A percentile compares a stretch with the other conserved stretches of the same genome.
Conservation (phyloP, 2,329 filamentous ascomycete genomes). For the Alternaria conjuncta region DNA sequence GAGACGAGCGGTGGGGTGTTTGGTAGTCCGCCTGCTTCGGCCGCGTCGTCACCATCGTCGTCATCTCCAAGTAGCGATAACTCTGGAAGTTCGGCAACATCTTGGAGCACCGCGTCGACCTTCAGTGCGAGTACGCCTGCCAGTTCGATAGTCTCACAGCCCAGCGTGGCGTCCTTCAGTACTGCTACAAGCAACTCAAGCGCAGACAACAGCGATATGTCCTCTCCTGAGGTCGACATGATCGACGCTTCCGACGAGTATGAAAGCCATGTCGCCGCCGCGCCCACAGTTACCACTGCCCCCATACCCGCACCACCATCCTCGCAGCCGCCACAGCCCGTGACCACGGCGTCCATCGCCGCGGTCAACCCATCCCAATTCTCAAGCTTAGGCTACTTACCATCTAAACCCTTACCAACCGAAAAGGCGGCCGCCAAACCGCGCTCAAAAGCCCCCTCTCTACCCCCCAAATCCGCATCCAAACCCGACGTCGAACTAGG, state of each 20-base stretch:
- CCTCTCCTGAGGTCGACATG: background rate
- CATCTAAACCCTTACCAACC: background rate
- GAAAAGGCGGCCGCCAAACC: background rate
- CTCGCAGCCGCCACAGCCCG: background rate
- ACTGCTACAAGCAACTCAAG: background rate
- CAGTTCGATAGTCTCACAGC: background rate
- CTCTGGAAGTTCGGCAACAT: background rate
- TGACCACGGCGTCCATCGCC: background rate
- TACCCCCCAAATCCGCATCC: background rate
- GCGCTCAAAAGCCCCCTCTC: rapidly evolving
- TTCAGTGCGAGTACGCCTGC: background rate
- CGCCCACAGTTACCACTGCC: background rate
- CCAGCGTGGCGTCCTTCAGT: background rate
- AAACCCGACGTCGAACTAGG: background rate
- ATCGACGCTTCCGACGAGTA: rapidly evolving
- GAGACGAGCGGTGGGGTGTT: background rate
- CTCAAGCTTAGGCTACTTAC: background rate
- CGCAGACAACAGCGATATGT: background rate
- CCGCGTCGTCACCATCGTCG: background rate
- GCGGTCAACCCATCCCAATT: background rate
- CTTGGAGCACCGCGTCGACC: background rate
- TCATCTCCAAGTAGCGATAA: background rate
- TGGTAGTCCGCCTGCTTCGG: background rate
- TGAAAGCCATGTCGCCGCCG: background rate
- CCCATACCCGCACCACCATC: background rate